These are phyloP conservation scores for Tympanopsis confertula DNA, from an alignment of 2,329 filamentous ascomycete genomes.

Conservation along the genomic window DNA sequence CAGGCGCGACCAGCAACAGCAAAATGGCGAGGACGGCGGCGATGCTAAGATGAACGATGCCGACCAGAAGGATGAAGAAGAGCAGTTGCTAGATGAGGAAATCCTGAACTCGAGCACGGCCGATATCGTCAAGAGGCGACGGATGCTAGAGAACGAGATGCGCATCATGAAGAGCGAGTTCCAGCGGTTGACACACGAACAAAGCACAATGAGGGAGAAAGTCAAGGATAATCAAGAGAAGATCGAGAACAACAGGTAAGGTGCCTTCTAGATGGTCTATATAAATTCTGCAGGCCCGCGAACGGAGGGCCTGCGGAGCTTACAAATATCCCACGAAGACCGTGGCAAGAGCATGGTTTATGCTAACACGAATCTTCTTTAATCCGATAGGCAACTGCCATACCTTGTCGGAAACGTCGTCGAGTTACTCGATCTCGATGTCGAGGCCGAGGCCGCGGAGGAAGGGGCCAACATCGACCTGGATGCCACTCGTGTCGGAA, in stretches of 20 bases:
- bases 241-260: constrained; percentile 70
- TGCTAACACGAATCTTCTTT: too few species aligned
- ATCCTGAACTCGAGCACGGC: constrained; percentile 63
- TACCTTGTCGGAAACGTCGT: constrained; percentile 72
- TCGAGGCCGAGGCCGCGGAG: constrained; percentile 61
- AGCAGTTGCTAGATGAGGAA: constrained; percentile 58
- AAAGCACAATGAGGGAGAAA: constrained; percentile 64
- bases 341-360: not conserved
- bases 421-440: constrained; percentile 64
- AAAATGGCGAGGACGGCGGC: constrained; percentile 41
- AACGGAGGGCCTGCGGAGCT: not conserved
- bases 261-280: not conserved
- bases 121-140: constrained; percentile 60
- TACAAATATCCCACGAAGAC: not conserved
- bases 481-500: constrained; percentile 67
- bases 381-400: constrained; percentile 53
- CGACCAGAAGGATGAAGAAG: constrained; percentile 30
- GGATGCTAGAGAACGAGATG: constrained; percentile 66
- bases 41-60: constrained; percentile 64
- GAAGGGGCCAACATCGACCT: constrained; percentile 71
- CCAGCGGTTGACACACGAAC: constrained; percentile 62
- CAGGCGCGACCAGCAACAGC: constrained; percentile 33
- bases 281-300: not conserved
- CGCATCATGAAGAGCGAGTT: constrained; percentile 71
- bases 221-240: constrained; percentile 73